Conservation (phyloP, 2,329 filamentous ascomycete genomes). For the Leptographium procerum region DNA sequence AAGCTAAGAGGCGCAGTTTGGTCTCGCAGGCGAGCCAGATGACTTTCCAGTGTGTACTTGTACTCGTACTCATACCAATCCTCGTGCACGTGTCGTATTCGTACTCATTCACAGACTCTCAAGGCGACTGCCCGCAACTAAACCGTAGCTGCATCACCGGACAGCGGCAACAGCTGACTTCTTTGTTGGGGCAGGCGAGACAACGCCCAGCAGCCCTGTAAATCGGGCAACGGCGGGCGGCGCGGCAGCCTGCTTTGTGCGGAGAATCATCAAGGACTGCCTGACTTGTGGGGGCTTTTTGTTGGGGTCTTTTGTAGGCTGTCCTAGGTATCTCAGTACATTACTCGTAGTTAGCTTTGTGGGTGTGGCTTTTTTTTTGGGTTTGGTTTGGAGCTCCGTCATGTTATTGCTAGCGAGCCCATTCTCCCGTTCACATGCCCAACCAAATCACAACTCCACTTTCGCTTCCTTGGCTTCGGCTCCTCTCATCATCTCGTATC, state of each 20-base stretch:
- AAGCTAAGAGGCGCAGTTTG: too few species aligned
- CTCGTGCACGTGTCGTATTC: too few species aligned
- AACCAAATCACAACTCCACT: slow-evolving; percentile 1
- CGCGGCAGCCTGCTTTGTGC: background rate
- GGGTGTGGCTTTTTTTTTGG: background rate
- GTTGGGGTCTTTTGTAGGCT: background rate
- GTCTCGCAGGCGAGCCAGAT: too few species aligned
- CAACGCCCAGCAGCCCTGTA: background rate
- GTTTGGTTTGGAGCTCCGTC: background rate
- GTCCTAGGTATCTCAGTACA: background rate
- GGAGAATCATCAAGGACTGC: background rate
- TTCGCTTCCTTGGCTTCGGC: background rate
- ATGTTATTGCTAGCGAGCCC: background rate
- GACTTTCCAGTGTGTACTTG: too few species aligned
- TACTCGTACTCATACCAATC: too few species aligned
- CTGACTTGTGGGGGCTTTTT: slow-evolving; percentile 1
- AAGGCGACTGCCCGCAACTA: background rate
- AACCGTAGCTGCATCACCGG: background rate
- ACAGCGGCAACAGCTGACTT: background rate
- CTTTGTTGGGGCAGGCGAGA: background rate
- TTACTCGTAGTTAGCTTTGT: too few species aligned
- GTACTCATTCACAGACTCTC: background rate
- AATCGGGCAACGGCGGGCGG: background rate
- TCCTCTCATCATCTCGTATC: background rate
- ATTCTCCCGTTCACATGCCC: slow-evolving; percentile 1